phyloP scores from a whole-genome alignment of 306 rosid genomes.

The Cicer pinnatifidum region DNA sequence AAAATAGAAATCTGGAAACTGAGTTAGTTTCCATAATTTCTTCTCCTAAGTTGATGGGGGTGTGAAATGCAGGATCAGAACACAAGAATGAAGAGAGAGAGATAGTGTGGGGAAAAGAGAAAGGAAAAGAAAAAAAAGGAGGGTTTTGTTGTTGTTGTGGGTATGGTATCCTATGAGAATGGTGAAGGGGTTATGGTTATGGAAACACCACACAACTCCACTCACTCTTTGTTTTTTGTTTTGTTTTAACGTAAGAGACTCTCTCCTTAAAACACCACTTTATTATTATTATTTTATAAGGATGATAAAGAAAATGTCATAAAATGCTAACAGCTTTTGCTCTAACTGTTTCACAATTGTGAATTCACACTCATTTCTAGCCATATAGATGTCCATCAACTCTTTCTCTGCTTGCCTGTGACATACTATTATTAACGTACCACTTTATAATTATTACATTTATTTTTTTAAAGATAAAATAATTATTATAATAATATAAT shows the following conservation, averaged over 20 bases:
- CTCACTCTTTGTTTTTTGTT: neutral
- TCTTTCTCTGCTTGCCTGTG: constrained; percentile 48
- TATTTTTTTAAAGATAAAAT: no score
- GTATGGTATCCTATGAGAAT: constrained; percentile 16
- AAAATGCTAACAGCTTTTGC: constrained; percentile 3
- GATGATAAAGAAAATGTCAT: no score
- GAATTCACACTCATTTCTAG: constrained; percentile 19
- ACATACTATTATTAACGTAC: neutral
- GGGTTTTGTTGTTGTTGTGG: neutral
- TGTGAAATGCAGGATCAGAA: constrained; percentile 33
- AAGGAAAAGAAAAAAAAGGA: neutral
- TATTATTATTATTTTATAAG: neutral
- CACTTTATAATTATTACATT: neutral
- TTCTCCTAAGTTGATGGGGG: neutral
- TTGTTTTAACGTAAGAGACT: constrained; percentile 2
- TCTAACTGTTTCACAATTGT: neutral
- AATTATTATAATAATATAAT: no score
- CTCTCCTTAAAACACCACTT: neutral
- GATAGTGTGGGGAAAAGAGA: neutral
- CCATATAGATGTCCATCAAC: constrained; percentile 53
- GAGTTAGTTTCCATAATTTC: constrained; percentile 61
- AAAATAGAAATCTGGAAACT: constrained; percentile 58
- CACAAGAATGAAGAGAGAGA: constrained; percentile 15
- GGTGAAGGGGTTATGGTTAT: constrained; percentile 8
- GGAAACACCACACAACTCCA: constrained; percentile 16